phyloP scores from a whole-genome alignment of 176 grass and related monocot genomes.

The Zea mays region DNA sequence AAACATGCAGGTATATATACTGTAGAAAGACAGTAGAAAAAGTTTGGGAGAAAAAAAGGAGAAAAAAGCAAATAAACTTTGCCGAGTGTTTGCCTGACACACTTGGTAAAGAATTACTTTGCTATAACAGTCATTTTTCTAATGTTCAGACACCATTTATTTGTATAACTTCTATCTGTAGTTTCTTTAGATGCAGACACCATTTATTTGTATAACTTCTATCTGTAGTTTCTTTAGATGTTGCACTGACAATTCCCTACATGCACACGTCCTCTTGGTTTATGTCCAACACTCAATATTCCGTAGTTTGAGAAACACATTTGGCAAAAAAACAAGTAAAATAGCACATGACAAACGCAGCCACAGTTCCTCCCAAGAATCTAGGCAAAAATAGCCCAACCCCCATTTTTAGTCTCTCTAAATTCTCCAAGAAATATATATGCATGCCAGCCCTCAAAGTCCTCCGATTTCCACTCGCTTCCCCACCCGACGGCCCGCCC shows the following conservation, averaged over 20 bases:
- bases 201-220: not conserved
- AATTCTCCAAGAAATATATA: slow-evolving; percentile 36
- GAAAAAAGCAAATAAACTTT: no score
- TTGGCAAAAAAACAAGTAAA: not conserved
- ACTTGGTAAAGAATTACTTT: no score
- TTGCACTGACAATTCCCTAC: not conserved
- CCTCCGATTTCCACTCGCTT: slow-evolving; percentile 39
- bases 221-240: not conserved
- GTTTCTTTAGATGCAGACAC: not conserved
- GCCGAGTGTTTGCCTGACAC: no score
- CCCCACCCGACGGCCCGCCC: not conserved
- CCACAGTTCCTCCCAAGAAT: slow-evolving; percentile 16
- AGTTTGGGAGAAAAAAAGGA: no score
- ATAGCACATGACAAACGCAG: not conserved
- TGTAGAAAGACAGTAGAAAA: no score
- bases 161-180: not conserved
- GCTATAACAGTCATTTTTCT: not conserved
- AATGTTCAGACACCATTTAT: not conserved
- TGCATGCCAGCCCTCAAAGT: not conserved
- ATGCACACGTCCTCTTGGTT: not conserved
- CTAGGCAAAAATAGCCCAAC: slow-evolving; percentile 33
- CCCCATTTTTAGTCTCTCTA: slow-evolving; percentile 53
- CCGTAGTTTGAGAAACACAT: not conserved
- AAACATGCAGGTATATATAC: no score
- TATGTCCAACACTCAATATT: not conserved